Evolutionary conservation across 345 rosid species (phyloP), one percentile per base, ranked within the genome.

Genomic region (Firmiana major): DNA sequence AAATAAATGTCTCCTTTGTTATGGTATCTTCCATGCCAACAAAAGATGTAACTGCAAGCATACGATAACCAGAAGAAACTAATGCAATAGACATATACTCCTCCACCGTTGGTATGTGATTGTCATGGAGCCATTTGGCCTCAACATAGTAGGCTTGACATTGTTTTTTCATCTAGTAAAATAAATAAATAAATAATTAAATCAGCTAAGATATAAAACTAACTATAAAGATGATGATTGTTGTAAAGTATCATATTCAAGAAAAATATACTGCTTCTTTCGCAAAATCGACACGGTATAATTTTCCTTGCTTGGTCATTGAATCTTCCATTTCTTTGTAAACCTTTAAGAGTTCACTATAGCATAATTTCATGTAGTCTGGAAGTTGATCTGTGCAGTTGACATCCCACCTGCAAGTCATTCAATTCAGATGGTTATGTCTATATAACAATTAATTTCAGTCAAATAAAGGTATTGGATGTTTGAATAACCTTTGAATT

Each of bases 61-160:
- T 11, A 4, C 13, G 11, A 26, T 75, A 79, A 4, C n/a, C 63
- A 22, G 42, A 6, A 5, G 82, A 22, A 11, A 67, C 46, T 4
- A 77, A 9, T 19, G 84, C 81, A 57, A 81, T 58, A 3, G 42
- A 12, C 83, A 86, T 60, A 68, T 84, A 87, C 78, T 83, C 85
- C 16, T 87, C 82, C 64, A 83, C 0, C 3, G 75, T 79, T 1
- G 84, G 87, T 3, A 51, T 68, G 63, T 78, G 16, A 0, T 62
- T 12, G 13, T 78, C 13, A 9, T 86, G 24, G 5, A 55, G 36
- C 87, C 87, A 84, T 62, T 80, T 80, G 5, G 85, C 76, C 75
- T 86, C 65, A 3, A 1, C n/a, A 40, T 40, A 40, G 54, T 40
- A 73, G 63, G 51, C 51, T 73, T 42, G 12, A 40, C 63, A n/a